These are phyloP conservation scores for Physocladia obscura DNA, from an alignment of 192 early-diverging fungal species.

Conservation along the genomic window DNA sequence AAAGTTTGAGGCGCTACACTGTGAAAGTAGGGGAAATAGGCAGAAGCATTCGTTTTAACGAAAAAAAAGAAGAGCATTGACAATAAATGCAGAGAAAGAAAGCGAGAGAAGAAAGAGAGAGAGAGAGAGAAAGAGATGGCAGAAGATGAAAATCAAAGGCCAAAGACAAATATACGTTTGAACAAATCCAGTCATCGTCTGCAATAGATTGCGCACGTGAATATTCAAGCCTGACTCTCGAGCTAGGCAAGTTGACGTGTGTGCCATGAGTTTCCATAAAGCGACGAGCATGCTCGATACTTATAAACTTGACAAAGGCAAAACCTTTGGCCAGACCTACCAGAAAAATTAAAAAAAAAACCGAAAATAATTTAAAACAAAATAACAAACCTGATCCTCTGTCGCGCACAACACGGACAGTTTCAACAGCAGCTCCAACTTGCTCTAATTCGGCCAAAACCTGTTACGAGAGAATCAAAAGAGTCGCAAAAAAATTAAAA, in stretches of 20 bases:
- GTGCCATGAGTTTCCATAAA: slow-evolving; percentile 21
- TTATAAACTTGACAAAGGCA: slow-evolving; percentile 32
- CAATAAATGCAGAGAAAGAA: neutral
- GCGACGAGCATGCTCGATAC: slow-evolving; percentile 16
- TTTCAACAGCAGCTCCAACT: slow-evolving; percentile 5
- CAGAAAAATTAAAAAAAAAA: neutral
- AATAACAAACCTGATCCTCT: neutral
- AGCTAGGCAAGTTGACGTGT: neutral
- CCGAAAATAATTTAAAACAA: no score
- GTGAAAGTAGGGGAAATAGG: neutral
- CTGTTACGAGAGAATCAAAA: neutral
- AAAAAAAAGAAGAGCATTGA: neutral
- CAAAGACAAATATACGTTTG: slow-evolving; percentile 10
- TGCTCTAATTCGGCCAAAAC: slow-evolving; percentile 11
- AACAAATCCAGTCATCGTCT: slow-evolving; percentile 31
- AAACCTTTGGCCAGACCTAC: slow-evolving; percentile 26
- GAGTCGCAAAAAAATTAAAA: neutral
- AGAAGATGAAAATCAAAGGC: neutral
- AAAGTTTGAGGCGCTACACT: slow-evolving; percentile 30
- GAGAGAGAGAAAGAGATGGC: neutral
- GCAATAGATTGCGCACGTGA: neutral
- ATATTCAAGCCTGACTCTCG: slow-evolving; percentile 22
- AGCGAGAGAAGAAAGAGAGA: no score
- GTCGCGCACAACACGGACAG: slow-evolving; percentile 25
- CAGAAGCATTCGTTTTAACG: neutral